Base-by-base conservation (phyloP, 352 stramenopile genomes). In the Phytophthora meadii region DNA sequence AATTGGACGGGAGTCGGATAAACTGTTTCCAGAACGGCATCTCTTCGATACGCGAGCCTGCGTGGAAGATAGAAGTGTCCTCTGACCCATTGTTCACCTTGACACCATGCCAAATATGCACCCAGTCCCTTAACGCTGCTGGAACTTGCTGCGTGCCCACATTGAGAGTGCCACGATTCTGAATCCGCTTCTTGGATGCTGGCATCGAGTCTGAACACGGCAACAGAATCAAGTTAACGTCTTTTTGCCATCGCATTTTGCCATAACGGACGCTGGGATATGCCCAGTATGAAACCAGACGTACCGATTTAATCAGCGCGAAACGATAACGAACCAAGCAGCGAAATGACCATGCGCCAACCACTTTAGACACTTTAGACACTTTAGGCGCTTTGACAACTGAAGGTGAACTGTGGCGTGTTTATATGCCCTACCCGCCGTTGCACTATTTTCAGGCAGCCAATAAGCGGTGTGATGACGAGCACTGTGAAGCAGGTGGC, bases 81-180 rank as follows among this genome's bases (percentile, higher is more conserved):
- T 68, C 24, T 1, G 39, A 51, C 15, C 73, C 64, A 32, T 82
- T 76, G 44, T 84, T 77, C 40, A 94, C 79, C 44, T 79, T 75
- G 24, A 94, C 87, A 49, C 87, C 87, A 53, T 92, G 87, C 87
- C 87, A 94, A 42, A 91, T 82, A 70, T 92, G 81, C 36, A 90
- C 82, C 87, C 87, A 94, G 54, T 93, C 82, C 37, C 77, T 69
- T 17, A 93, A 63, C 30, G 79, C 76, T 11, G 81, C 73, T 0
- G 82, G 85, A 44, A 92, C 81, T 48, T 76, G 74, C 48, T 92
- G 85, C 37, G 73, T 74, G 36, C 65, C 71, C 45, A 81, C 67
- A 37, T 77, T 69, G 47, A 77, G 52, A n/a, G 73, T 56, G 15
- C 67, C 72, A 34, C 82, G 78, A 34, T 82, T 76, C 72, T 91